These are phyloP conservation scores for Coccomyxa sp. DNA, from an alignment of 139 green algal genomes.

Conservation along the genomic window DNA sequence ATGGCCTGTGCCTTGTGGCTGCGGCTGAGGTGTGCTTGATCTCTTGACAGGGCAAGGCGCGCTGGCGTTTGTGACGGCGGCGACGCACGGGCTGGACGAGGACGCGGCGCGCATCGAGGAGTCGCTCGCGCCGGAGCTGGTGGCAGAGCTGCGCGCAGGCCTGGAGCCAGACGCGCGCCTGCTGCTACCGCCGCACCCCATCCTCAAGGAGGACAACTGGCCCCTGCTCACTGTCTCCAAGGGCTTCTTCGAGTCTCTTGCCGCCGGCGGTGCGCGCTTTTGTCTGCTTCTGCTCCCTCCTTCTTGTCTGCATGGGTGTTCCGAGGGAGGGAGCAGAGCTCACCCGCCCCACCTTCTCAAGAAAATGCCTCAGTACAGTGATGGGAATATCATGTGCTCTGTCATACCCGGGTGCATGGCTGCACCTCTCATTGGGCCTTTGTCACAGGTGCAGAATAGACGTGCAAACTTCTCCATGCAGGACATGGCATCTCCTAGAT, in stretches of 20 bases:
- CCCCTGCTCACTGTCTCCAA: slow-evolving; percentile 95
- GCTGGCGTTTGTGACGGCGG: slow-evolving; percentile 90
- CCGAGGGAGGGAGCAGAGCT: too few species aligned
- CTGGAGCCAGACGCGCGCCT: slow-evolving; percentile 26
- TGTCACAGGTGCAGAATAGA: too few species aligned
- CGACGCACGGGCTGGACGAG: slow-evolving; percentile 76
- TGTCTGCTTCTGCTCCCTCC: background rate
- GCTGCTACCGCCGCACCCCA: slow-evolving; percentile 65
- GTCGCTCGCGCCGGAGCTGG: slow-evolving; percentile 42
- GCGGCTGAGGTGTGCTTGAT: too few species aligned
- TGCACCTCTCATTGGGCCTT: too few species aligned
- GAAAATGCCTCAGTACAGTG: too few species aligned
- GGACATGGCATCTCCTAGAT: too few species aligned
- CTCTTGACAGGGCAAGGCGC: slow-evolving; percentile 65
- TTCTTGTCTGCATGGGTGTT: too few species aligned
- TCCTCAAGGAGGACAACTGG: slow-evolving; percentile 93
- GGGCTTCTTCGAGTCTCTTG: slow-evolving; percentile 93
- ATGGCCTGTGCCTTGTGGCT: too few species aligned
- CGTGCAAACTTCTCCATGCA: too few species aligned
- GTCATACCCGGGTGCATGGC: too few species aligned
- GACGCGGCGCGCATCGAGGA: slow-evolving; percentile 59
- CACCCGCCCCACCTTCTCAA: too few species aligned
- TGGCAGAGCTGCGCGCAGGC: background rate
- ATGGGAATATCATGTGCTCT: too few species aligned
- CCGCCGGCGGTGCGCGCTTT: slow-evolving; percentile 48